Evolutionary conservation across 1,139 yeast species (phyloP), one percentile per base, ranked within the genome.

Genomic region (Geotrichum macrosporum): DNA sequence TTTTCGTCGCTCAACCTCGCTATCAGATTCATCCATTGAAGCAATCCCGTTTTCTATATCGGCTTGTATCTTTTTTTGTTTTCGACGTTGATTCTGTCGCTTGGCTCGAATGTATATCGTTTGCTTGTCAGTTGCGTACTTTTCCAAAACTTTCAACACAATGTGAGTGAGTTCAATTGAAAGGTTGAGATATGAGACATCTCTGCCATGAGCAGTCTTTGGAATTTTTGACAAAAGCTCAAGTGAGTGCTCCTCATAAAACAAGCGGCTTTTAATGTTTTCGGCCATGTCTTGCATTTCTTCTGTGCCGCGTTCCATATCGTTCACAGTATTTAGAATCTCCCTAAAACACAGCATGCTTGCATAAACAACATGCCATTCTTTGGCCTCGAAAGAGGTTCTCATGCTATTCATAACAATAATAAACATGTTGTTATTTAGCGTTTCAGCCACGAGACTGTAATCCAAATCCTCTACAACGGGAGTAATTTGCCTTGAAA

Each of bases 271-370:
- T 43, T 76, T 73, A 47, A 76, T 70, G 40, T 74, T 75, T 5
- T 75, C 74, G 2, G 81, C 73, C 8, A 74, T 69, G 8, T 71
- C 76, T 30, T 65, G 63, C 57, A 71, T 72, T n/a, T 71, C 74
- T 5, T 67, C 68, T 16, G 60, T 53, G 2, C 57, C 52, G 1
- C 66, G 58, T 36, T 76, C 75, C 65, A 82, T 73, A 1, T 74
- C 67, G 35, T 73, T 69, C 1, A 86, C 71, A 1, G 82, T 72
- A 13, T 73, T 62, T 4, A 92, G 64, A 35, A 88, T 66, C 54
- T 85, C 86, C 34, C 75, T 75, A 59, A 86, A 78, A 50, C 88
- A 77, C 34, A 78, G 70, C 76, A 86, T 75, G 1, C 83, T 78
- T 0, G 88, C 85, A 56, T 84, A 89, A 2, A 83, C 61, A 4